A percentile compares a stretch with the other conserved stretches of the same genome.
phyloP scores from a whole-genome alignment of 768 basidiomycete genomes.

The Suillus tomentosus region DNA sequence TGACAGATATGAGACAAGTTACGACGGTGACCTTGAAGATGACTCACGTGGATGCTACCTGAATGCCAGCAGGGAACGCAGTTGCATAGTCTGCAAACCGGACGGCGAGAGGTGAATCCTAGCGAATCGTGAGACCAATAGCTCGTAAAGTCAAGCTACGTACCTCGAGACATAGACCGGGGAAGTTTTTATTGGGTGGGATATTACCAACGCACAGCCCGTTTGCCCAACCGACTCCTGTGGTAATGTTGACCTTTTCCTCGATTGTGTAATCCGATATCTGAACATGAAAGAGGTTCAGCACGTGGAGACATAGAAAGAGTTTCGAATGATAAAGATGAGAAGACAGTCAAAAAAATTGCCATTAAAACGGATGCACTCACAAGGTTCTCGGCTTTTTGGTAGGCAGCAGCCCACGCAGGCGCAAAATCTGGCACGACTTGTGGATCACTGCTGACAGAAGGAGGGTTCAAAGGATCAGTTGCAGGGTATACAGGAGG shows the following conservation, averaged over 20 bases:
- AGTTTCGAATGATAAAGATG: not conserved
- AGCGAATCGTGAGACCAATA: not conserved
- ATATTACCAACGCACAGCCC: constrained; percentile 70
- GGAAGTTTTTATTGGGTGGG: constrained; percentile 44
- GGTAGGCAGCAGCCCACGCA: constrained; percentile 55
- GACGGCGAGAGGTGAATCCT: constrained; percentile 41
- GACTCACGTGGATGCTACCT: constrained; percentile 49
- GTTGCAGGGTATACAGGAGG: constrained; percentile 51
- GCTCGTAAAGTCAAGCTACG: constrained; percentile 3
- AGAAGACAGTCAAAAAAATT: not conserved
- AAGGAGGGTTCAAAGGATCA: constrained; percentile 54
- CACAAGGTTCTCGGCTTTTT: constrained; percentile 55
- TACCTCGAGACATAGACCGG: constrained; percentile 66
- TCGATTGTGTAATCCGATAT: constrained; percentile 38
- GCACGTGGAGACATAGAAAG: constrained; percentile 1
- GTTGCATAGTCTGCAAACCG: constrained; percentile 42
- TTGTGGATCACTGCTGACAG: constrained; percentile 39
- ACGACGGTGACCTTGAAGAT: constrained; percentile 25
- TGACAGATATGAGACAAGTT: constrained; percentile 16
- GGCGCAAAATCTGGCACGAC: constrained; percentile 41
- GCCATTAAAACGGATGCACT: constrained; percentile 13
- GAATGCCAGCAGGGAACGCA: constrained; percentile 61
- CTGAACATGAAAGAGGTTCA: constrained; percentile 21
- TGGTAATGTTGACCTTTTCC: constrained; percentile 30
- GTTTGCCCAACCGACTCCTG: constrained; percentile 27